Conservation (phyloP, 371 early-diverging fungal genomes). For the Mucor ambiguus region DNA sequence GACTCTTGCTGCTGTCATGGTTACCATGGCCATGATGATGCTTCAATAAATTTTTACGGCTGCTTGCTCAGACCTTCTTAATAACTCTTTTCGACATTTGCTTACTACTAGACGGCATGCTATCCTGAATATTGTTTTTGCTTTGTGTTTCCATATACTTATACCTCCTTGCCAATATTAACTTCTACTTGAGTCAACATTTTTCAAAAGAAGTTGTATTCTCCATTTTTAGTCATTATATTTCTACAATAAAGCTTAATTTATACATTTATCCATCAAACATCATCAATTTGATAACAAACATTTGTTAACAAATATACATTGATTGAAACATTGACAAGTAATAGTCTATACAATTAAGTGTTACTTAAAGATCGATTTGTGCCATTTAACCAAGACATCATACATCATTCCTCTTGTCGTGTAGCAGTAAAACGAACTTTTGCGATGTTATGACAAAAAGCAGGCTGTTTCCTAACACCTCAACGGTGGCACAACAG, state of each 20-base stretch:
- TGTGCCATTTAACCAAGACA: not conserved
- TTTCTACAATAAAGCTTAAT: not conserved
- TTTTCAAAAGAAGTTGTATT: not conserved
- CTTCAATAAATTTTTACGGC: not conserved
- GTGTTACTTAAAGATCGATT: not conserved
- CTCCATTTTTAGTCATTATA: not conserved
- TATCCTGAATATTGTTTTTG: not conserved
- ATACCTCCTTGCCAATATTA: not conserved
- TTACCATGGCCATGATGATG: constrained; percentile 5
- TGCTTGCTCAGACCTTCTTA: not conserved
- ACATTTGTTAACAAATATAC: not conserved
- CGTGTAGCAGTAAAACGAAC: not conserved
- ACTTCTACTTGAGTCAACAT: not conserved
- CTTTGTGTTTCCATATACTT: not conserved
- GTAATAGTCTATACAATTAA: not conserved
- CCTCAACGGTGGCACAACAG: not conserved
- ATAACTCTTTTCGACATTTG: not conserved
- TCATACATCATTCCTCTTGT: not conserved
- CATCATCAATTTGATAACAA: not conserved
- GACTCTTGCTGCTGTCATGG: constrained; percentile 2
- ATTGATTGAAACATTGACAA: not conserved
- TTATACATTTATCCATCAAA: not conserved
- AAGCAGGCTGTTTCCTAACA: not conserved
- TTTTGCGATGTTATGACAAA: not conserved
- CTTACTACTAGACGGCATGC: not conserved